Evolutionary conservation across 208 protist species (phyloP).

Genomic region (Sergeia podlipaevii): DNA sequence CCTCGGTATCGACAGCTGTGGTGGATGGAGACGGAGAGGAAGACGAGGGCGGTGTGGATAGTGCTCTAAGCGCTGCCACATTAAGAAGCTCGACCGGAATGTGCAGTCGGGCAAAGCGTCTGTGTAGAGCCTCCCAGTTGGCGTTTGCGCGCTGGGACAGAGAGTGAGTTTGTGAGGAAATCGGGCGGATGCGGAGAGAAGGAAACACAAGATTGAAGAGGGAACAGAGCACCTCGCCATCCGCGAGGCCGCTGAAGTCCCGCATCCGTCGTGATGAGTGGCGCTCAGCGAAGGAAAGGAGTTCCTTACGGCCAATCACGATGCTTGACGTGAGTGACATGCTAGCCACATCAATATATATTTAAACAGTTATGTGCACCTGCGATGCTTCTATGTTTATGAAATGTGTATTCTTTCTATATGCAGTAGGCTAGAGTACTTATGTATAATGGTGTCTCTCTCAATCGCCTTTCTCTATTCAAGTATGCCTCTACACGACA

Average conservation of each 20-base stretch:
- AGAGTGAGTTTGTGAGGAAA: slow-evolving; percentile 58
- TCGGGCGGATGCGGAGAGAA: slow-evolving; percentile 33
- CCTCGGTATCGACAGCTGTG: slow-evolving; percentile 23
- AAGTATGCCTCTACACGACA: too few species aligned
- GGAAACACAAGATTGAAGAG: slow-evolving; percentile 78
- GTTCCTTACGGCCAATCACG: slow-evolving; percentile 66
- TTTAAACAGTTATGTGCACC: too few species aligned
- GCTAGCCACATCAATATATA: too few species aligned
- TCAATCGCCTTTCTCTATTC: too few species aligned
- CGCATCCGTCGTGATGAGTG: slow-evolving; percentile 40
- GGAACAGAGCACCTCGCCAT: slow-evolving; percentile 54
- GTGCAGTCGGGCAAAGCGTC: slow-evolving; percentile 31
- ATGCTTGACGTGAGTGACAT: slow-evolving; percentile 14
- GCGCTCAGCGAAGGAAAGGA: slow-evolving; percentile 81
- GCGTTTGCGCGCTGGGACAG: slow-evolving; percentile 35
- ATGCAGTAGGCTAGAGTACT: too few species aligned
- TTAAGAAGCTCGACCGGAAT: slow-evolving; percentile 53
- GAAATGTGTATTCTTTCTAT: too few species aligned
- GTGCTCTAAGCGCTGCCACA: slow-evolving; percentile 32
- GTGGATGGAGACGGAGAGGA: too few species aligned
- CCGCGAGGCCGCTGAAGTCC: slow-evolving; percentile 53
- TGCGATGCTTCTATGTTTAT: too few species aligned
- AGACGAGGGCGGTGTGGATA: too few species aligned
- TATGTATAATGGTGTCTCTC: too few species aligned
- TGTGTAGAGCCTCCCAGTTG: slow-evolving; percentile 64